phyloP scores from a whole-genome alignment of 2,329 filamentous ascomycete genomes.

The Ascochyta rabiei region DNA sequence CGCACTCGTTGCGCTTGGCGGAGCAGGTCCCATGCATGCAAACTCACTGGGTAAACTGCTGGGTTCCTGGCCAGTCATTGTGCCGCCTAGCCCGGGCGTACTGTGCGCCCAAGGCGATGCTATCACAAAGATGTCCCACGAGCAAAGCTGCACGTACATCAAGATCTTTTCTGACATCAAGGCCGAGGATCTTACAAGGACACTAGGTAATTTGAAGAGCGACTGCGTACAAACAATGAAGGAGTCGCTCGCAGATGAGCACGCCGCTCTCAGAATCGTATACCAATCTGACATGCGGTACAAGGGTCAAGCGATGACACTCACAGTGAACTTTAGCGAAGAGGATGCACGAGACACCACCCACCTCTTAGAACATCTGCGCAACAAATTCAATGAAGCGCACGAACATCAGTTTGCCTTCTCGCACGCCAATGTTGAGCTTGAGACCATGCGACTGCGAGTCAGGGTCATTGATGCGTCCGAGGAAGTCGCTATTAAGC shows the following conservation, averaged over 20 bases:
- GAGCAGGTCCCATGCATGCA: conserved; percentile 59
- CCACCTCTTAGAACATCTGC: conserved; percentile 41
- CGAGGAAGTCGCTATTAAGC: conserved; percentile 48
- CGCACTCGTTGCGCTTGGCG: conserved; percentile 58
- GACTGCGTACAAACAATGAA: conserved; percentile 49
- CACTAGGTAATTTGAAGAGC: conserved; percentile 47
- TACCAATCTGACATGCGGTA: conserved; percentile 57
- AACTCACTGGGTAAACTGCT: conserved; percentile 58
- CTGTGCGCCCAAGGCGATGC: conserved; percentile 59
- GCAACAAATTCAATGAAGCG: conserved; percentile 49
- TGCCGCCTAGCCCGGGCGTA: conserved; percentile 58
- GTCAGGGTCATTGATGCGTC: conserved; percentile 54
- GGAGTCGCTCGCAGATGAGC: conserved; percentile 41
- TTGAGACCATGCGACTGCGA: conserved; percentile 57
- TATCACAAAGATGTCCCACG: conserved; percentile 57
- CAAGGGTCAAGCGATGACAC: conserved; percentile 53
- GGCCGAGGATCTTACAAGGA: conserved; percentile 40
- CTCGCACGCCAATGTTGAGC: conserved; percentile 51
- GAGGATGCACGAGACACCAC: conserved; percentile 45
- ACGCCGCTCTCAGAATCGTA: conserved; percentile 38
- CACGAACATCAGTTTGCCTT: conserved; percentile 57
- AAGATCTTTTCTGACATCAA: conserved; percentile 48
- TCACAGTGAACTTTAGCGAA: conserved; percentile 43
- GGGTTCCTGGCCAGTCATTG: conserved; percentile 59
- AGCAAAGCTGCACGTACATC: conserved; percentile 56